These are phyloP conservation scores for Phialemonium atrogriseum DNA, from an alignment of 2,329 filamentous ascomycete genomes.

Conservation along the genomic window DNA sequence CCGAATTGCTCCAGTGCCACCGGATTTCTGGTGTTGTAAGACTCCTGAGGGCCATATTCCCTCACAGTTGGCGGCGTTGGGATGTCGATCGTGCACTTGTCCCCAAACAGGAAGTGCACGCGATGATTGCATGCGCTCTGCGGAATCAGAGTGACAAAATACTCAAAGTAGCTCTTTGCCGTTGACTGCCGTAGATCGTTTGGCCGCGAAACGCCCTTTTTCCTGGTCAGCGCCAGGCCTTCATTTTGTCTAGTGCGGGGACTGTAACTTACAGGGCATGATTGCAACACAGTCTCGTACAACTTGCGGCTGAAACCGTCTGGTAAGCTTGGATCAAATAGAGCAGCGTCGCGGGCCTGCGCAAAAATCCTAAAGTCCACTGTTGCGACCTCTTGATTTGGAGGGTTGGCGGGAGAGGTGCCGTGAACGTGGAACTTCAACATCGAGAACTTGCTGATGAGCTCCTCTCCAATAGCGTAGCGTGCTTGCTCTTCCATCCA, in stretches of 20 bases:
- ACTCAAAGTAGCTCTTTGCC: slow-evolving; percentile 1
- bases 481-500: slow-evolving; percentile 3
- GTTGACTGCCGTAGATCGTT: slow-evolving; percentile 2
- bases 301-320: slow-evolving; percentile 1
- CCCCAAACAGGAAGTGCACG: slow-evolving; percentile 1
- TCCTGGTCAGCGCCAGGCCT: neutral
- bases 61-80: neutral
- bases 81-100: neutral
- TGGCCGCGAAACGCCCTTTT: slow-evolving; percentile 1
- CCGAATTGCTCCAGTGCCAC: slow-evolving; percentile 7
- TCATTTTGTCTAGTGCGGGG: neutral
- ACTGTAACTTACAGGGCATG: neutral
- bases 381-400: slow-evolving; percentile 8
- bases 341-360: slow-evolving; percentile 1
- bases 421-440: slow-evolving; percentile 8
- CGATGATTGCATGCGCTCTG: slow-evolving; percentile 1
- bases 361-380: slow-evolving; percentile 11
- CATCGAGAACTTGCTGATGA: slow-evolving; percentile 7
- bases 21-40: slow-evolving; percentile 6
- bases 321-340: slow-evolving; percentile 1
- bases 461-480: slow-evolving; percentile 12
- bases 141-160: neutral
- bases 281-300: slow-evolving; percentile 3
- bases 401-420: slow-evolving; percentile 4
- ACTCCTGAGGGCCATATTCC: slow-evolving; percentile 1